These are phyloP conservation scores for Xylariales sp. DNA, from an alignment of 2,329 filamentous ascomycete genomes.

Conservation along the genomic window DNA sequence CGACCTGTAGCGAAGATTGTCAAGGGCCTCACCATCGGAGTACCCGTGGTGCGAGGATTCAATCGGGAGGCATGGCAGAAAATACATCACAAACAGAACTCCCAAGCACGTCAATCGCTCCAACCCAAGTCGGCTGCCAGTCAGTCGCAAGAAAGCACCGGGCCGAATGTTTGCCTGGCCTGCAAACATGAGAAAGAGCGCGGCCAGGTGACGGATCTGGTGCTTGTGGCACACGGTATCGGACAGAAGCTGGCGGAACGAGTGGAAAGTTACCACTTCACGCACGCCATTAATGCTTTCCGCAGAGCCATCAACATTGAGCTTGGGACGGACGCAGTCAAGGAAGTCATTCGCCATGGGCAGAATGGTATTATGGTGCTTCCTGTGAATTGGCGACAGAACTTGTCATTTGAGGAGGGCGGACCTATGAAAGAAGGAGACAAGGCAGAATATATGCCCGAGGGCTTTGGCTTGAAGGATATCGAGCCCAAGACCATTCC, in stretches of 20 bases:
- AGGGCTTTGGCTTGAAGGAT: slow-evolving; percentile 68
- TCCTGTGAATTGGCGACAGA: slow-evolving; percentile 90
- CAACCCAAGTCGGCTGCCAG: slow-evolving; percentile 22
- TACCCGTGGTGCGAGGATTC: slow-evolving; percentile 87
- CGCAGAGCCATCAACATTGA: slow-evolving; percentile 83
- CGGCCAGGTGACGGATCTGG: slow-evolving; percentile 75
- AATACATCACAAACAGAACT: slow-evolving; percentile 50
- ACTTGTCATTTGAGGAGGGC: slow-evolving; percentile 80
- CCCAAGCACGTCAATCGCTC: slow-evolving; percentile 21
- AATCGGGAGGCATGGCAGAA: slow-evolving; percentile 72
- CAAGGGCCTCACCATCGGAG: slow-evolving; percentile 76
- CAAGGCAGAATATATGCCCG: slow-evolving; percentile 47
- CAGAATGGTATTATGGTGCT: slow-evolving; percentile 90
- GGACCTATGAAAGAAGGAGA: slow-evolving; percentile 54
- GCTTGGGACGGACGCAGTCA: slow-evolving; percentile 68
- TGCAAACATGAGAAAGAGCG: slow-evolving; percentile 60
- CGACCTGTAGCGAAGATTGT: slow-evolving; percentile 78
- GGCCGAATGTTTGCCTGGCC: slow-evolving; percentile 41
- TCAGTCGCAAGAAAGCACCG: slow-evolving; percentile 19
- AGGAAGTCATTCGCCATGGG: slow-evolving; percentile 66
- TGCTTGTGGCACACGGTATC: slow-evolving; percentile 91
- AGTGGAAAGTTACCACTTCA: slow-evolving; percentile 96
- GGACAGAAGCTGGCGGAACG: slow-evolving; percentile 93
- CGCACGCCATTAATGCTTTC: slow-evolving; percentile 89
- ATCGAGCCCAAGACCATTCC: slow-evolving; percentile 90